Evolutionary conservation across 176 grass and related monocot genomes (phyloP), one percentile per base, ranked within the genome.

Genomic region (Phoenix roebelenii): DNA sequence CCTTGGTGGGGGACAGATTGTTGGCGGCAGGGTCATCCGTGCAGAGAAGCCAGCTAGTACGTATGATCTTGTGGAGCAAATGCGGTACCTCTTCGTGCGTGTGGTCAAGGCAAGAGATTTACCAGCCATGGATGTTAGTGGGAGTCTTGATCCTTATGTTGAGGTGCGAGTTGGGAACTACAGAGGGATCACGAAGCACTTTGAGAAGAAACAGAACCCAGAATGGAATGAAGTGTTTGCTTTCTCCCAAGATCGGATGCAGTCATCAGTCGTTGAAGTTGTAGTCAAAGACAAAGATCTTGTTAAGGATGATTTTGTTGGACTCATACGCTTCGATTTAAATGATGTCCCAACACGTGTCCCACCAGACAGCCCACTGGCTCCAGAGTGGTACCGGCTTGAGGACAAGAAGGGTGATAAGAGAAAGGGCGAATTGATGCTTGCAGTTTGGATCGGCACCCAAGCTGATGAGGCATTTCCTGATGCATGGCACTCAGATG

Each of bases 191-290:
- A 98, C 93, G 15, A 88, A 65, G 73, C 84, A 98, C 80, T 98
- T 92, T 71, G 88, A 98, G 72, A 98, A 98, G 83, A 70, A 80
- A 61, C 75, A 76, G 65, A 89, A 86, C 51, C 93, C 93, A 24
- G 84, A 89, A 74, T 98, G 93, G 93, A 88, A 98, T 71, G 88
- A 81, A 5, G 93, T 92, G n/a, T 98, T 98, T 75, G 93, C 93
- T 57, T 98, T 98, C 30, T 88, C 88, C 2, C 78, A 79, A 78
- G 93, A 98, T 1, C 79, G 93, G 69, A 83, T 91, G 84, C 88
- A 98, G 72, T 77, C 93, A 44, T 89, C 93, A 22, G 57, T 92
- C 35, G 63, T 98, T 74, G 88, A 98, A 51, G 84, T 98, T 66
- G 54, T 79, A 52, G 76, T 98, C 67, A 92, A 83, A 80, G 93